Conservation (phyloP, 2,329 filamentous ascomycete genomes). For the Periglandula ipomoeae region DNA sequence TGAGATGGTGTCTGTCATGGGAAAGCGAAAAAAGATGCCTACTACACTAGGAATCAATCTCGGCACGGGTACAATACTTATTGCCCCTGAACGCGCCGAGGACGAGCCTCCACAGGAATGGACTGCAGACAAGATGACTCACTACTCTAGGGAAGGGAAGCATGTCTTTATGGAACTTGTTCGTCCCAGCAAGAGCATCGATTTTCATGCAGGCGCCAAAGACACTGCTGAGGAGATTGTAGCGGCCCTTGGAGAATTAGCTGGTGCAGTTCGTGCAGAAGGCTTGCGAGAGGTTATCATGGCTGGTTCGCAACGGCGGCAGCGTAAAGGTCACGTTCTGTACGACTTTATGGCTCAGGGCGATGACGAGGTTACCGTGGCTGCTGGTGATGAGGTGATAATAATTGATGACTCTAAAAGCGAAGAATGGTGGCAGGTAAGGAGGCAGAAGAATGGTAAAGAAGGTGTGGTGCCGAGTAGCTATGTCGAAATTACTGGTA, state of each 20-base stretch:
- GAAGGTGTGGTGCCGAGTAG: slow-evolving; percentile 95
- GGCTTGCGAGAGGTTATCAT: slow-evolving; percentile 77
- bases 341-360: slow-evolving; percentile 97
- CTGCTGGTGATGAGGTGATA: slow-evolving; percentile 80
- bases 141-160: slow-evolving; percentile 96
- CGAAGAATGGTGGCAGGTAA: slow-evolving; percentile 97
- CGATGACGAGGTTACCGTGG: slow-evolving; percentile 91
- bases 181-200: slow-evolving; percentile 84
- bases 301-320: slow-evolving; percentile 58
- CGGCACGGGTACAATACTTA: slow-evolving; percentile 78
- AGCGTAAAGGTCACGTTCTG: slow-evolving; percentile 77
- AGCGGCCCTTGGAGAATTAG: slow-evolving; percentile 74
- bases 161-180: slow-evolving; percentile 95
- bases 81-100: slow-evolving; percentile 74
- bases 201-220: slow-evolving; percentile 95
- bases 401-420: slow-evolving; percentile 85
- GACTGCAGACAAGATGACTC: slow-evolving; percentile 90
- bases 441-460: slow-evolving; percentile 80
- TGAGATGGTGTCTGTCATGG: slow-evolving; percentile 95
- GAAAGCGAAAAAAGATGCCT: slow-evolving; percentile 96
- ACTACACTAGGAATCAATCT: slow-evolving; percentile 94
- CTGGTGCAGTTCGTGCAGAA: slow-evolving; percentile 76
- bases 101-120: slow-evolving; percentile 86
- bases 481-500: slow-evolving; percentile 82
- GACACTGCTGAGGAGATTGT: slow-evolving; percentile 95